Evolutionary conservation across 352 stramenopile genomes (phyloP).

Genomic region (Globisporangium carolinianum): DNA sequence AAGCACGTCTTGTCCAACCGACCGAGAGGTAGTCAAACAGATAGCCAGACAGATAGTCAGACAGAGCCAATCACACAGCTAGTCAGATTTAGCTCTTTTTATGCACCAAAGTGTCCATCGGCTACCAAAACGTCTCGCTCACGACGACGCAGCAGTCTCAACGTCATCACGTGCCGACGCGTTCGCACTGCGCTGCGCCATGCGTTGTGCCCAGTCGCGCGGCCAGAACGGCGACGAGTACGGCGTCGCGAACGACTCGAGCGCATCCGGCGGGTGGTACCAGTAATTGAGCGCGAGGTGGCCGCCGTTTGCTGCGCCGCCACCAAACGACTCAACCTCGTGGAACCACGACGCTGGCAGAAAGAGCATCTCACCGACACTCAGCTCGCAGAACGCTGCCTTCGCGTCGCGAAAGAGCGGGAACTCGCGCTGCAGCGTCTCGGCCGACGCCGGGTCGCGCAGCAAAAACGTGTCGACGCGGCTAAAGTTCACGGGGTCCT

Average conservation of each 20-base stretch:
- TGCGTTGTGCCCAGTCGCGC: slow-evolving; percentile 52
- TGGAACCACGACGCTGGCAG: slow-evolving; percentile 97
- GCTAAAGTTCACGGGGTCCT: slow-evolving; percentile 72
- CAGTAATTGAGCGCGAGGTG: slow-evolving; percentile 89
- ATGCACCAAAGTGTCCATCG: background rate
- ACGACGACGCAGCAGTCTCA: background rate
- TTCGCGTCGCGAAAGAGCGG: slow-evolving; percentile 51
- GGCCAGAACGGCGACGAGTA: slow-evolving; percentile 79
- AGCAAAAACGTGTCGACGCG: slow-evolving; percentile 52
- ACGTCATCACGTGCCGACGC: background rate
- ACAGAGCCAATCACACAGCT: background rate
- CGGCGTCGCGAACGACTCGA: slow-evolving; percentile 46
- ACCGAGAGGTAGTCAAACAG: too few species aligned
- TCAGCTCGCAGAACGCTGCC: slow-evolving; percentile 67
- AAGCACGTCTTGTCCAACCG: too few species aligned
- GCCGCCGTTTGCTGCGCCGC: slow-evolving; percentile 27
- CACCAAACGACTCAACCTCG: slow-evolving; percentile 88
- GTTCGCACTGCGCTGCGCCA: slow-evolving; percentile 4
- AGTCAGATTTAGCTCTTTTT: background rate
- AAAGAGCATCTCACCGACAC: slow-evolving; percentile 94
- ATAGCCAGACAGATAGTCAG: background rate
- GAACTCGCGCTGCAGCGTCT: slow-evolving; percentile 43
- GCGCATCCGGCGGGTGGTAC: slow-evolving; percentile 78
- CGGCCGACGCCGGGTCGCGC: slow-evolving; percentile 19
- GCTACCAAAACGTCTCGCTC: background rate